Percentiles rank a stretch among this genome's conserved stretches.
These are phyloP conservation scores for Cyberlindnera maritima DNA, from an alignment of 805 yeast genomes.

Conservation along the genomic window DNA sequence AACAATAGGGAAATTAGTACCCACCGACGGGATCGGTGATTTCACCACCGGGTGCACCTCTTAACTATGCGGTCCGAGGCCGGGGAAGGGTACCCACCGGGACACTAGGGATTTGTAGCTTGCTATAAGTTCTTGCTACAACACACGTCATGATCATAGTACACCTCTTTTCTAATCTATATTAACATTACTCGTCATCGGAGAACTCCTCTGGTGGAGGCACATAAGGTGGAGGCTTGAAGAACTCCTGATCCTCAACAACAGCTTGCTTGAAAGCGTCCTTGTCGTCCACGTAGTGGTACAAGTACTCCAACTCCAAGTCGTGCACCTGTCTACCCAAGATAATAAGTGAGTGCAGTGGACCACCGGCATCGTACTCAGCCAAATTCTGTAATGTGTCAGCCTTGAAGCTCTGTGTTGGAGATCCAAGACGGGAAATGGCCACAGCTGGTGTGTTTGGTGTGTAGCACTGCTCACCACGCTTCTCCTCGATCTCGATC, in stretches of 20 bases:
- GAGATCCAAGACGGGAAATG: constrained; percentile 87
- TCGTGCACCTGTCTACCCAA: constrained; percentile 94
- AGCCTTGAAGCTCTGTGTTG: constrained; percentile 76
- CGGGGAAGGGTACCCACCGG: background rate
- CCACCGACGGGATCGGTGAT: background rate
- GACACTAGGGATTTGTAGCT: background rate
- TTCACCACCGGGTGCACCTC: background rate
- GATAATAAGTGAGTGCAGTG: constrained; percentile 86
- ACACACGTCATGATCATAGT: no score
- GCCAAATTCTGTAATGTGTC: constrained; percentile 78
- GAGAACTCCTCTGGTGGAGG: constrained; percentile 42
- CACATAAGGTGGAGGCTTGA: constrained; percentile 70
- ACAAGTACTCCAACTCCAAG: constrained; percentile 79
- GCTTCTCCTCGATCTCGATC: constrained; percentile 78
- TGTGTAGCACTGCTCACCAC: constrained; percentile 77
- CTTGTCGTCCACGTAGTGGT: constrained; percentile 68
- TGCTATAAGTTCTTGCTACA: background rate
- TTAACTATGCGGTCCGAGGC: background rate
- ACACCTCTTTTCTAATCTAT: background rate
- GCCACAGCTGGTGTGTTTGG: constrained; percentile 92
- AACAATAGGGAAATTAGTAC: background rate
- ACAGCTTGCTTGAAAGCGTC: constrained; percentile 45
- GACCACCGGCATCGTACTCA: constrained; percentile 88
- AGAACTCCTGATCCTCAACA: constrained; percentile 58
- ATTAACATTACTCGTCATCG: constrained; percentile 14